Evolutionary conservation across 2,329 filamentous ascomycete genomes (phyloP), one percentile per base, ranked within the genome.

Genomic region (Aspergillus alliaceus): DNA sequence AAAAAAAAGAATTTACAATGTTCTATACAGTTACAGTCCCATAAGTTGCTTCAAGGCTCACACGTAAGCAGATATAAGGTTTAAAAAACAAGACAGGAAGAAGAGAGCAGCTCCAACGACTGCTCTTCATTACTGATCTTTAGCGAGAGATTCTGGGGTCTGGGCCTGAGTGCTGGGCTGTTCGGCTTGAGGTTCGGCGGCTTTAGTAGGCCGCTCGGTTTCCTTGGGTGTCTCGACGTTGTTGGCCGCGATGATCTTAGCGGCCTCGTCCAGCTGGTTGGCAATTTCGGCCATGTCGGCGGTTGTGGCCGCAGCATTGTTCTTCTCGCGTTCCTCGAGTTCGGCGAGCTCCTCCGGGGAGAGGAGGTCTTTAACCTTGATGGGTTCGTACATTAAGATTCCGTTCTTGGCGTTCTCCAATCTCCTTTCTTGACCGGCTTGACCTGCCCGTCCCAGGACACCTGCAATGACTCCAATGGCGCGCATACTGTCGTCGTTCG

Each of bases 401-500:
- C 90, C 90, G 18, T 76, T 68, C 51, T 78, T 69, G 1, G 91
- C 90, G 44, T 83, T 83, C 39, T 80, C 79, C 42, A 90, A 76
- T 54, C 93, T 84, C 59, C 84, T 82, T 66, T 80, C 75, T 69
- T 92, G 87, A 35, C 95, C 95, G 52, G 84, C 80, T 77, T 96
- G 81, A 9, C 90, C 95, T 1, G 95, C 95, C 52, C 89, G 85
- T 39, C 93, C 93, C 35, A 99, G 82, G 1, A 95, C 88, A 53
- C 92, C 92, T 4, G 88, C 90, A 65, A 99, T 90, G 59, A 97
- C 82, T 65, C 89, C 86, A 50, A 92, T 84, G 63, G 88, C 88
- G 59, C 95, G 89, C 64, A 96, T 76, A 84, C 92, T 96, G 81
- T 99, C 95, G 71, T 99, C 95, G 74, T 99, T 99, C 51, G 91